Percentiles rank a stretch among this genome's conserved stretches.
These are phyloP conservation scores for Diaporthe citri DNA, from an alignment of 2,329 filamentous ascomycete species.

Conservation along the genomic window DNA sequence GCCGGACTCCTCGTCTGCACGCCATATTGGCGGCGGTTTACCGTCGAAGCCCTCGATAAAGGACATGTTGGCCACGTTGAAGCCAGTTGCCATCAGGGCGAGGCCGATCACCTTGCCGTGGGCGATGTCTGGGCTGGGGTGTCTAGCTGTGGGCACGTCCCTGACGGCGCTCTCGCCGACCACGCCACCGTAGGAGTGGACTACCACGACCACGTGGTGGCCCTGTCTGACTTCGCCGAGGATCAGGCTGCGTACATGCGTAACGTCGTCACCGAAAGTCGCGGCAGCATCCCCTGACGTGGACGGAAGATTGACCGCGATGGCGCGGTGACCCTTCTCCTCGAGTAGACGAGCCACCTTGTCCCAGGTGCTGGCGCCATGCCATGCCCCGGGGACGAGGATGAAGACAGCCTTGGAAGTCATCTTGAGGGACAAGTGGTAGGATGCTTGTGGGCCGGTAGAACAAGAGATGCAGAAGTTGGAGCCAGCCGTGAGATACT, in stretches of 20 bases:
- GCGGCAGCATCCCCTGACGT: conserved; percentile 50
- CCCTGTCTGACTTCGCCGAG: conserved; percentile 51
- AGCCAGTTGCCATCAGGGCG: conserved; percentile 60
- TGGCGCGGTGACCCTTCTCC: conserved; percentile 49
- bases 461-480: not conserved
- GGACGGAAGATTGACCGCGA: conserved; percentile 55
- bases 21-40: conserved; percentile 57
- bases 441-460: not conserved
- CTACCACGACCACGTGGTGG: conserved; percentile 59
- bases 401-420: conserved; percentile 47
- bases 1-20: conserved; percentile 54
- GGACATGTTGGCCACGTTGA: conserved; percentile 50
- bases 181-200: conserved; percentile 63
- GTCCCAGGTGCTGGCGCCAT: conserved; percentile 53
- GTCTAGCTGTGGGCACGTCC: conserved; percentile 50
- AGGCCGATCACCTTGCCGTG: conserved; percentile 58
- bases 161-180: conserved; percentile 61
- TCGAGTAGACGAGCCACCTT: conserved; percentile 52
- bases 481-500: not conserved
- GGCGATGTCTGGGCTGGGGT: conserved; percentile 12
- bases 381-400: conserved; percentile 63
- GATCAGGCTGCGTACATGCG: conserved; percentile 54
- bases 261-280: conserved; percentile 57
- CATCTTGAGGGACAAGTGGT: not conserved
- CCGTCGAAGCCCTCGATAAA: conserved; percentile 58